Base-by-base conservation (phyloP, 192 early-diverging fungal genomes). In the Umbelopsis ramanniana region DNA sequence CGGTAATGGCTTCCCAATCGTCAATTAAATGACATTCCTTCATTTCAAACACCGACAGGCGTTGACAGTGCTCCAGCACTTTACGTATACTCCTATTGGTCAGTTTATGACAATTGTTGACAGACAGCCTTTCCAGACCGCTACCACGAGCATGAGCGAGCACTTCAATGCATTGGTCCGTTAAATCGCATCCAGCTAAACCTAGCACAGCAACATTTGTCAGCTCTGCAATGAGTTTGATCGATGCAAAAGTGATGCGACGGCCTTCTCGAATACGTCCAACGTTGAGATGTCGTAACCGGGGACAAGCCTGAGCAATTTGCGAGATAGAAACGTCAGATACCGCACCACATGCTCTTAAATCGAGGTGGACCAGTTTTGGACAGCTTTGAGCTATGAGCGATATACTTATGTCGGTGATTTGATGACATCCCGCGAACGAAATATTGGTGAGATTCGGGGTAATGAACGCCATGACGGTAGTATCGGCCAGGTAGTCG, bases 1-100 rank as follows among this genome's bases (percentile, higher is more conserved):
- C 76, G 23, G 76, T 80, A 9, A 86, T 47, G 1, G 78, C 74
- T 23, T 74, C 77, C 85, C 83, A 84, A 46, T 86, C 83, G 33
- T 77, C 72, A 11, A 86, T 77, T 24, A 77, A 55, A 33, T 81
- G 75, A 35, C 85, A 87, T 26, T 87, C 79, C 55, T 84, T 84
- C 68, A 87, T 82, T 74, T 84, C 83, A 72, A 87, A 80, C 3
- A 87, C 85, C 12, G 79, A 78, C 17, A 87, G 71, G 26, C 78
- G 75, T 2, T 79, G 82, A 47, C 82, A 85, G 26, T 82, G 67
- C n/a, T 74, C 47, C 55, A 84, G 72, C 52, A 82, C 52, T 15
- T 82, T 72, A 38, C 78, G 73, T 57, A 87, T 50, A 1, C 84
- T 74, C 8, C 75, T 63, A 67, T 82, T 80, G 66, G 82, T 85